Percentiles rank a stretch among this genome's conserved stretches.
Conservation (phyloP, 371 early-diverging fungal genomes). For the Mucor plumbeus region DNA sequence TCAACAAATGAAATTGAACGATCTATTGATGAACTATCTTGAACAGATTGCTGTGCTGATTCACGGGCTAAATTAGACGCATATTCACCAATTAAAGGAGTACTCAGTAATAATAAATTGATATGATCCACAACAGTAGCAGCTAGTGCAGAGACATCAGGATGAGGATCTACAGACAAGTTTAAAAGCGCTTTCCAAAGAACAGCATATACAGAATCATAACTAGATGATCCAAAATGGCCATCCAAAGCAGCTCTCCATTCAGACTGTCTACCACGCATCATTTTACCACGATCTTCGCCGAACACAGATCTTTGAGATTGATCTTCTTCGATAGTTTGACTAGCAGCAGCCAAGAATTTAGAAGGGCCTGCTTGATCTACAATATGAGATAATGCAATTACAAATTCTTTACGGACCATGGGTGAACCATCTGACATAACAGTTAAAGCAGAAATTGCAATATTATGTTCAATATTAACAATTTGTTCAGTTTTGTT, state of each 20-base stretch:
- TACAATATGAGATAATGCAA: slow-evolving; percentile 72
- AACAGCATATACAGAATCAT: slow-evolving; percentile 63
- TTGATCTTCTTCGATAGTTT: slow-evolving; percentile 68
- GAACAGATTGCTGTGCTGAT: slow-evolving; percentile 26
- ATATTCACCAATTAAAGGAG: slow-evolving; percentile 45
- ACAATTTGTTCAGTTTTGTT: slow-evolving; percentile 73
- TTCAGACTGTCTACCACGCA: slow-evolving; percentile 31
- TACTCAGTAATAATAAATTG: slow-evolving; percentile 55
- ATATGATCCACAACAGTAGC: slow-evolving; percentile 76
- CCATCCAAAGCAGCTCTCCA: slow-evolving; percentile 36
- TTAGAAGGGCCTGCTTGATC: slow-evolving; percentile 59
- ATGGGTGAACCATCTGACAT: slow-evolving; percentile 83
- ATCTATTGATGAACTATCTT: slow-evolving; percentile 8
- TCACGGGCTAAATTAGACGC: slow-evolving; percentile 44
- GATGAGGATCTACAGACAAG: slow-evolving; percentile 80
- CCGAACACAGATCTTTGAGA: slow-evolving; percentile 22
- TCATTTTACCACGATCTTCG: slow-evolving; percentile 28
- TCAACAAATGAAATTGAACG: slow-evolving; percentile 6
- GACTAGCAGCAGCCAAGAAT: slow-evolving; percentile 71
- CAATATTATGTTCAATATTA: slow-evolving; percentile 73
- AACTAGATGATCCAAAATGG: slow-evolving; percentile 49
- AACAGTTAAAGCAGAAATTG: slow-evolving; percentile 63
- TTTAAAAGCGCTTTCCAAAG: slow-evolving; percentile 82
- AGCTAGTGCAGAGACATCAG: slow-evolving; percentile 71
- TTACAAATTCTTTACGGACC: slow-evolving; percentile 82